Conservation (phyloP, 2,329 filamentous ascomycete genomes). For the Macrophomina phaseolina region DNA sequence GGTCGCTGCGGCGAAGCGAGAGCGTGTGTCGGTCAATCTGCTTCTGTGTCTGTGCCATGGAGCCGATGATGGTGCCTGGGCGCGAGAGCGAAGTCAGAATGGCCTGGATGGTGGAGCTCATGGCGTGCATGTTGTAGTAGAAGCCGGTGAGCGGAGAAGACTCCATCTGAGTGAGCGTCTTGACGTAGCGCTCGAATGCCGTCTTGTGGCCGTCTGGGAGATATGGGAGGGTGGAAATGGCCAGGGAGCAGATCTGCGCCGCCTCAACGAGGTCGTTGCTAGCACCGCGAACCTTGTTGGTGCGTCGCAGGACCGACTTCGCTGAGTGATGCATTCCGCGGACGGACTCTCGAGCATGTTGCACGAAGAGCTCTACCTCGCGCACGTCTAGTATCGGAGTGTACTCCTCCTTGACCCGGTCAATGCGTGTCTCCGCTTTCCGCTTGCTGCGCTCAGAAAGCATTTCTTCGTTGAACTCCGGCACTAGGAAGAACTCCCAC, state of each 20-base stretch:
- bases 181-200: conserved; percentile 75
- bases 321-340: conserved; percentile 83
- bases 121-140: conserved; percentile 76
- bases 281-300: conserved; percentile 73
- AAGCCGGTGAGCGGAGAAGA: conserved; percentile 75
- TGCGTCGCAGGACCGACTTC: conserved; percentile 79
- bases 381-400: conserved; percentile 78
- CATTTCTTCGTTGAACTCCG: conserved; percentile 87
- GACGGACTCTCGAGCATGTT: conserved; percentile 88
- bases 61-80: conserved; percentile 76
- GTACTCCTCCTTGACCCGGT: conserved; percentile 88
- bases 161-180: conserved; percentile 68
- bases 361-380: conserved; percentile 92
- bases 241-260: conserved; percentile 58
- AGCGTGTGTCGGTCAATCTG: conserved; percentile 78
- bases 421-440: conserved; percentile 81
- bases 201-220: conserved; percentile 71
- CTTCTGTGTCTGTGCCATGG: conserved; percentile 75
- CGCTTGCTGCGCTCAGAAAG: conserved; percentile 86
- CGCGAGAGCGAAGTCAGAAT: conserved; percentile 79
- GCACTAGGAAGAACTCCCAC: conserved; percentile 98
- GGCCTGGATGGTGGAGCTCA: conserved; percentile 84
- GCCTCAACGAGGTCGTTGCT: conserved; percentile 72
- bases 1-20: conserved; percentile 73
- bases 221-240: conserved; percentile 64